These are phyloP conservation scores for Casuarina equisetifolia DNA, from an alignment of 306 rosid species.

Conservation along the genomic window DNA sequence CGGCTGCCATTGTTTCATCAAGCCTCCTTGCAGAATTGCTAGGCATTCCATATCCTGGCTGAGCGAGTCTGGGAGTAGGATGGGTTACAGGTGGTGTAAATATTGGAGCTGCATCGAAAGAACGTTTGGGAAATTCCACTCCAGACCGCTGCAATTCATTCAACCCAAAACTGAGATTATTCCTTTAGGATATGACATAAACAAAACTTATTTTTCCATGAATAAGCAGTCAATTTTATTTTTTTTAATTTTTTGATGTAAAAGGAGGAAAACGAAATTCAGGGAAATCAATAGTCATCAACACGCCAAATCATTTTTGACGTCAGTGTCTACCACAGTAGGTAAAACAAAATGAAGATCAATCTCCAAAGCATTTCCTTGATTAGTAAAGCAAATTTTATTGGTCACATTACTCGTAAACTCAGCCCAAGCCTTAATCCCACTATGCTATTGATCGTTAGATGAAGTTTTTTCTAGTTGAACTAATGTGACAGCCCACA, in stretches of 20 bases:
- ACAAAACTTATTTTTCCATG: neutral
- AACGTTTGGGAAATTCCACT: conserved; percentile 76
- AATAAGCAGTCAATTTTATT: conserved; percentile 17
- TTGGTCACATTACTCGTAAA: neutral
- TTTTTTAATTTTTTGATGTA: conserved; percentile 2
- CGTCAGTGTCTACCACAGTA: neutral
- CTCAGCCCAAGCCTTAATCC: neutral
- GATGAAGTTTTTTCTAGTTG: neutral
- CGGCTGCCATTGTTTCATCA: conserved; percentile 97
- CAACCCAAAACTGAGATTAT: conserved; percentile 23
- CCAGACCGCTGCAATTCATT: conserved; percentile 78
- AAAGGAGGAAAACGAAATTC: conserved; percentile 6
- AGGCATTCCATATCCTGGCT: conserved; percentile 86
- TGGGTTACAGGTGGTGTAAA: conserved; percentile 78
- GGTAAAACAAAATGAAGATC: neutral
- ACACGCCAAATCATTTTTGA: neutral
- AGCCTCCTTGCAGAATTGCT: conserved; percentile 88
- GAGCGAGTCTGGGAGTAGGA: conserved; percentile 44
- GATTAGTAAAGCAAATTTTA: neutral
- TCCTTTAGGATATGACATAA: conserved; percentile 10
- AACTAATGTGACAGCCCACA: neutral
- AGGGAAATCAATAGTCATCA: neutral
- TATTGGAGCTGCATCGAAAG: conserved; percentile 72
- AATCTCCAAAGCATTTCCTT: neutral
- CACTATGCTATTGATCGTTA: neutral